Conservation (phyloP, 345 rosid species). For the Euphorbia lathyris region DNA sequence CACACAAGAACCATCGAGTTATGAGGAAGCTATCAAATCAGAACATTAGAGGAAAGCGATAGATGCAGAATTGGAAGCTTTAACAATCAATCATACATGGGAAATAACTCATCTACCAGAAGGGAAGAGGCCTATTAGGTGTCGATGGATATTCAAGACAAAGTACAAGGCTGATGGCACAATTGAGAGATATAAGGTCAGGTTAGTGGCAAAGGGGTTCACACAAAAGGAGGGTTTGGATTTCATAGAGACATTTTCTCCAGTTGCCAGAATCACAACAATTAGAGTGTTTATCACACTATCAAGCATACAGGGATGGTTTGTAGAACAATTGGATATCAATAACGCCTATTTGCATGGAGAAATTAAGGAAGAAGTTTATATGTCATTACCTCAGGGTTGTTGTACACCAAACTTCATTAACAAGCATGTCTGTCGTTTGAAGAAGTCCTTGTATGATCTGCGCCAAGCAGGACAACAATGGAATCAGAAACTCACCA, state of each 20-base stretch:
- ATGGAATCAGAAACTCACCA: background rate
- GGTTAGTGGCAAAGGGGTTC: background rate
- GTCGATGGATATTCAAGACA: background rate
- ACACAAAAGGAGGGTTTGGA: background rate
- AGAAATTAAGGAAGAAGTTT: background rate
- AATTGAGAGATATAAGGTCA: background rate
- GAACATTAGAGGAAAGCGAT: background rate
- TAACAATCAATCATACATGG: background rate
- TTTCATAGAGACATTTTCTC: background rate
- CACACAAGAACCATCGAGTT: background rate
- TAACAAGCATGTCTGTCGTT: background rate
- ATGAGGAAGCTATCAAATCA: too few relatives aligned
- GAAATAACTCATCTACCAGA: background rate
- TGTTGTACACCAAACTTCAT: background rate
- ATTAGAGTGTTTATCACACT: background rate
- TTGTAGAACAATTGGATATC: background rate
- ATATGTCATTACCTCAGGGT: background rate
- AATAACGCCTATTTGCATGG: slow-evolving; percentile 9
- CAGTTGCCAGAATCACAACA: background rate
- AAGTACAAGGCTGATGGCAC: background rate
- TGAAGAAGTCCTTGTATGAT: slow-evolving; percentile 7
- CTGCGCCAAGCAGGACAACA: background rate
- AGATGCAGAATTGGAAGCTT: background rate
- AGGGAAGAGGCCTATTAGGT: background rate
- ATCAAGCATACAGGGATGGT: background rate